Percentiles rank a stretch among this genome's conserved stretches.
phyloP scores from a whole-genome alignment of 768 basidiomycete genomes.

The Pulveroboletus sp. region DNA sequence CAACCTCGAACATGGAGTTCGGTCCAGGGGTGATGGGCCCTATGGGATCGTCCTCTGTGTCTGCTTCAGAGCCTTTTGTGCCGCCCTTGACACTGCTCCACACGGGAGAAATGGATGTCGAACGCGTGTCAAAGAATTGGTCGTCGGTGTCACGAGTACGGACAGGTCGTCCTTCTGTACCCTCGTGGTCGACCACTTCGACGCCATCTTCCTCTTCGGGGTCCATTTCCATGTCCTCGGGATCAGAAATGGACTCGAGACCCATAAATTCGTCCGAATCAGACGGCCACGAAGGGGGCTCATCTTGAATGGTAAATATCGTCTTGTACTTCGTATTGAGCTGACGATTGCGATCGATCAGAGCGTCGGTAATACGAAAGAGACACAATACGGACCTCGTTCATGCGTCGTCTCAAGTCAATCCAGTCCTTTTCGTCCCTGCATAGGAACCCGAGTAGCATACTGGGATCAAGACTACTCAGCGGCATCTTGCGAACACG shows the following conservation, averaged over 20 bases:
- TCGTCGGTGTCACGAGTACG: conserved; percentile 33
- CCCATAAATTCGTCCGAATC: conserved; percentile 72
- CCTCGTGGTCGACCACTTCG: conserved; percentile 26
- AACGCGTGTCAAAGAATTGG: conserved; percentile 53
- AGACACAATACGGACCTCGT: conserved; percentile 49
- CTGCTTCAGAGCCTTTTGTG: conserved; percentile 49
- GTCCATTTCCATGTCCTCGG: conserved; percentile 63
- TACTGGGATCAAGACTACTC: conserved; percentile 88
- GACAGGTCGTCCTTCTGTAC: conserved; percentile 27
- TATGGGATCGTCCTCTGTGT: conserved; percentile 69
- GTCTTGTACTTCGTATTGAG: conserved; percentile 50
- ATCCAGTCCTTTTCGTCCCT: conserved; percentile 80
- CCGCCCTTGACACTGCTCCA: conserved; percentile 29
- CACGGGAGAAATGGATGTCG: conserved; percentile 42
- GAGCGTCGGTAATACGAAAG: neutral
- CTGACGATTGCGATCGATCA: conserved; percentile 9
- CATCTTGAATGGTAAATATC: conserved; percentile 85
- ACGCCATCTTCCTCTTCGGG: conserved; percentile 45
- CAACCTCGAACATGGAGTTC: conserved; percentile 28
- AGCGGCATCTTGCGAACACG: conserved; percentile 92
- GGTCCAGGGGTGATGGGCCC: conserved; percentile 69
- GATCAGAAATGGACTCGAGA: conserved; percentile 78
- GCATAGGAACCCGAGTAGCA: conserved; percentile 92
- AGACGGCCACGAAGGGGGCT: conserved; percentile 77
- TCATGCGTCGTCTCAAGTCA: conserved; percentile 69